These are phyloP conservation scores for Aspergillus sojae DNA, from an alignment of 2,329 filamentous ascomycete species.

Conservation along the genomic window DNA sequence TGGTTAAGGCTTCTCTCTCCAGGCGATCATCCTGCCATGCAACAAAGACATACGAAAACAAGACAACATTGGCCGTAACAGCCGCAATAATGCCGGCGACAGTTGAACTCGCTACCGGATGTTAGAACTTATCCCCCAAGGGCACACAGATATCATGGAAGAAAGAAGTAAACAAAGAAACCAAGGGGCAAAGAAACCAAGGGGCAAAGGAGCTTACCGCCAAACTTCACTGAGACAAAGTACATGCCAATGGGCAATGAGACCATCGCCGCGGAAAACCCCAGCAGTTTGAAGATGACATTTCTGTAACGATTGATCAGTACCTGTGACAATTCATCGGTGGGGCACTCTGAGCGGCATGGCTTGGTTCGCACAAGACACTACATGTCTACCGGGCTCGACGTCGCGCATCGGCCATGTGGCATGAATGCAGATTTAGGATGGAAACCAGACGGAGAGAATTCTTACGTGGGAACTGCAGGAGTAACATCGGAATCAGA, in stretches of 20 bases:
- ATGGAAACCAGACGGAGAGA: conserved; percentile 19
- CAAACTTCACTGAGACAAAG: conserved; percentile 80
- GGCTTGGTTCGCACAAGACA: background rate
- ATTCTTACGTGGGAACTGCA: conserved; percentile 74
- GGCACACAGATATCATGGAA: background rate
- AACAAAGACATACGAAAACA: conserved; percentile 87
- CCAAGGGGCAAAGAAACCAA: conserved; percentile 3
- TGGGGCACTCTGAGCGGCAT: background rate
- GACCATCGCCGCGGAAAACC: conserved; percentile 91
- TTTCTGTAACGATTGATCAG: conserved; percentile 54
- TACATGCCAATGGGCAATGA: conserved; percentile 84
- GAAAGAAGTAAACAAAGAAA: conserved; percentile 1
- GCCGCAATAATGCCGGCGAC: conserved; percentile 84
- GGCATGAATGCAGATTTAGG: conserved; percentile 9
- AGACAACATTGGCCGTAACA: conserved; percentile 85
- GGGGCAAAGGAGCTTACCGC: conserved; percentile 57
- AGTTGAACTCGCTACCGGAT: conserved; percentile 77
- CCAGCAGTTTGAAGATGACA: conserved; percentile 87
- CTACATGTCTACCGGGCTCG: background rate
- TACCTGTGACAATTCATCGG: background rate
- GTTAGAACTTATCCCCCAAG: background rate
- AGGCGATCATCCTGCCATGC: conserved; percentile 86
- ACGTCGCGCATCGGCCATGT: conserved; percentile 7
- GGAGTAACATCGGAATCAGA: conserved; percentile 75
- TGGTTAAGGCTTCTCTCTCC: conserved; percentile 69